phyloP scores from a whole-genome alignment of 148 eudicot genomes.

The Beta vulgaris region DNA sequence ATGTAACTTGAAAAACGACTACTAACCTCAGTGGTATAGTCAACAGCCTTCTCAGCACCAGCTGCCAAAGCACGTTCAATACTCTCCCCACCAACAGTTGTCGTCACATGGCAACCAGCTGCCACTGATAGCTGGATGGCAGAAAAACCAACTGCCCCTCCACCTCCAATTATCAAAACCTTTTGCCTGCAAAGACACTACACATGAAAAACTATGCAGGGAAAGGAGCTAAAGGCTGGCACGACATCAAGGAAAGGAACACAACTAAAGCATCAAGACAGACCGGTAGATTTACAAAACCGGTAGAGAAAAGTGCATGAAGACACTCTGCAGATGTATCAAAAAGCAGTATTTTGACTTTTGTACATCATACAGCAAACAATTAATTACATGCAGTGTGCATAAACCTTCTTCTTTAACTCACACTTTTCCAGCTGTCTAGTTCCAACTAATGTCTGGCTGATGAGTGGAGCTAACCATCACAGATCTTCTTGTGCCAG shows the following conservation, averaged over 20 bases:
- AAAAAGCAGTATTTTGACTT: neutral
- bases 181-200: slow-evolving; percentile 52
- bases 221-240: neutral
- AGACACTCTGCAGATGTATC: neutral
- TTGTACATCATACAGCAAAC: neutral
- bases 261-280: neutral
- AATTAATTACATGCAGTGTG: neutral
- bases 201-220: neutral
- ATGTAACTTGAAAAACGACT: neutral
- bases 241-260: neutral
- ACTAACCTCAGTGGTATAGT: slow-evolving; percentile 69
- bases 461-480: neutral
- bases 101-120: slow-evolving; percentile 78
- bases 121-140: slow-evolving; percentile 92
- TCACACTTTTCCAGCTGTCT: too few species aligned
- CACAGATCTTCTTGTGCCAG: neutral
- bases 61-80: slow-evolving; percentile 65
- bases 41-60: slow-evolving; percentile 93
- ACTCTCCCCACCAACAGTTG: slow-evolving; percentile 81
- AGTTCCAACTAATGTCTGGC: neutral
- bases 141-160: slow-evolving; percentile 92
- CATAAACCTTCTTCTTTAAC: neutral
- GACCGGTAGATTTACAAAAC: neutral
- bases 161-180: slow-evolving; percentile 84
- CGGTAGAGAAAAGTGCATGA: neutral